Base-by-base conservation (phyloP, 176 grass and related monocot genomes). In the Eleusine indica region DNA sequence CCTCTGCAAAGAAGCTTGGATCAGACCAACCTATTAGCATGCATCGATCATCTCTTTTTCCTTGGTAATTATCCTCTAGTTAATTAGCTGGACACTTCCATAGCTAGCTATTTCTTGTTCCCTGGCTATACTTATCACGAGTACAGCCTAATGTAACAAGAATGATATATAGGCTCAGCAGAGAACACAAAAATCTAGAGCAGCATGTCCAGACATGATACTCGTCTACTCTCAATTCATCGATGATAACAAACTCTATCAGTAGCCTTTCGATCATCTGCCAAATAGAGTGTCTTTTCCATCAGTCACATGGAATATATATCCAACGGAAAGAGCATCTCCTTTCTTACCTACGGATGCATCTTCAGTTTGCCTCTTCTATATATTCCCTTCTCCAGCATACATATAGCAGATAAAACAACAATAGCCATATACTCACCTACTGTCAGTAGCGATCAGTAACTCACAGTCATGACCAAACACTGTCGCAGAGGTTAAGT, bases 211-310 rank as follows among this genome's bases (percentile, higher is more conserved):
- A 44, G 38, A 69, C 42, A 73, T 35, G 12, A 87, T 66, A 79
- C 75, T 40, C 68, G 7, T 84, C 38, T 87, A 7, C 7, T n/a
- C 4, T 18, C 37, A 70, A 58, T 56, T 71, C 49, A 53, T 46
- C 74, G 14, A 80, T 64, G 80, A 80, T 47, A 85, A 89, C 77
- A 76, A 89, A 47, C 25, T 65, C 49, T 44, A 19, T 72, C 71
- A 47, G 9, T 67, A 82, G 58, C n/a, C 9, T 67, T 67, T 78
- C 22, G 66, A 73, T 77, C 68, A 77, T 86, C 70, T 82, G 15
- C 78, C 58, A 82, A 29, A 57, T 78, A 82, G 54, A 81, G 57
- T 44, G 46, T 82, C 66, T 77, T 86, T 41, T 73, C 78, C 28
- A 77, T 86, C 83, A 77, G 71, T 73, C 83, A 60, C 52, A 73